Base-by-base conservation (phyloP, 2,329 filamentous ascomycete species). In the Pseudomassariella vexata region DNA sequence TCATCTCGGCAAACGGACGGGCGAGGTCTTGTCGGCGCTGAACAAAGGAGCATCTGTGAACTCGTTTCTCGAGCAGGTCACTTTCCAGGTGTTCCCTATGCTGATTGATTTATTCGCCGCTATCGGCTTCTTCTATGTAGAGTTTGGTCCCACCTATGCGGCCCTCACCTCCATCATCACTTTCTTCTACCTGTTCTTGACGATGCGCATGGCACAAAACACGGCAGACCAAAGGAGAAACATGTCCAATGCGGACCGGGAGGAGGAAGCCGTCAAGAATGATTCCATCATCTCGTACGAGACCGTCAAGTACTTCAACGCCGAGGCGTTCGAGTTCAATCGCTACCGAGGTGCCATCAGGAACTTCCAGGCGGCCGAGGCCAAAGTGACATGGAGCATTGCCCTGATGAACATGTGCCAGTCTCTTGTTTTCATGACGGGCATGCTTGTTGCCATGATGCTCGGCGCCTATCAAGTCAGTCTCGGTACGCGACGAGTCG, bases 231-330 rank as follows among this genome's bases (percentile, higher is more conserved):
- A 95, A 49, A 79, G 92, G 48, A 77, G 92, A 39, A 78, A 90
- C 51, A 95, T 95, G 83, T 90, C 90, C 30, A 96, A 95, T 54
- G 86, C 88, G 10, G 88, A 92, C 46, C 76, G 92, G 41, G 88
- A 95, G 60, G 88, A 95, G 60, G 90, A 95, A 59, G 92, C 92
- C 6, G 88, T 96, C 46, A 96, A 96, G 62, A 96, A 95, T 54
- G 92, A 98, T 57, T 96, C 92, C 1, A 92, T 98, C 66, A 88
- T 92, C 40, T 94, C 88, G n/a, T 98, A 96, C 57, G 92, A 98
- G 63, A 90, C 85, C 2, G 85, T 90, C 53, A 92, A 90, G 55
- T 90, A 90, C 50, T 92, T 92, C 68, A 90, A 90, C 47, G 85
- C 85, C 6, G 85, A 90, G 50, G 67, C 75, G 3, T 89, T 84